Base-by-base conservation (phyloP, 352 stramenopile genomes). In the Aphanomyces euteiches region DNA sequence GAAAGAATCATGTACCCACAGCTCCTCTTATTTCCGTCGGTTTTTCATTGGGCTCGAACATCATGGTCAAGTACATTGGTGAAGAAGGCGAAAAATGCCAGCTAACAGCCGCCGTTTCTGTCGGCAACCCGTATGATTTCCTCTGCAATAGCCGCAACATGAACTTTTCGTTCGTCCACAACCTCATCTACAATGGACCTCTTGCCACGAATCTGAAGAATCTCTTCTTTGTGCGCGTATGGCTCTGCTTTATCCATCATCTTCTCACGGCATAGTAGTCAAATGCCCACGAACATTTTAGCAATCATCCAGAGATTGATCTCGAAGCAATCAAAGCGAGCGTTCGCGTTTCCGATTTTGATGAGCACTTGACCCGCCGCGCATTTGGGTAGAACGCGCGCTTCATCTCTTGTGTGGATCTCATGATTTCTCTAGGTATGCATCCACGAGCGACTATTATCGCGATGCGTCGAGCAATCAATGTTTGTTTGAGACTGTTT, bases 11-110 rank as follows among this genome's bases (percentile, higher is more conserved):
- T 73, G 65, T 75, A 10, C 54, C 5, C 73, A 86, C 50, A 69
- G 76, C 39, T 12, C 36, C 53, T 78, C 87, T 48, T 54, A 17
- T 90, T 12, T 82, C 76, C 17, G 63, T 88, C 13, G 84, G 84
- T 7, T 92, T 89, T 63, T 92, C 84, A 5, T 84, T 92, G 74
- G 84, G 82, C 8, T 84, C 81, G 5, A 90, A 92, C 58, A 80
- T 92, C 13, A 72, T 93, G 54, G 79, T 89, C 48, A 93, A 93
- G 73, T 92, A 87, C 69, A 64, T 92, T 1, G 84, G 82, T 1
- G 84, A 92, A 66, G 75, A 89, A 47, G 71, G 81, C 3, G 59
- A 78, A 5, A 60, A 74, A 3, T 64, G 69, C 39, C 58, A 58
- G 59, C 64, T 90, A 10, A 81, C 78, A 0, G 82, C 78, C 3